Evolutionary conservation across 2,329 filamentous ascomycete species (phyloP).

Genomic region (Fusarium tupiense): DNA sequence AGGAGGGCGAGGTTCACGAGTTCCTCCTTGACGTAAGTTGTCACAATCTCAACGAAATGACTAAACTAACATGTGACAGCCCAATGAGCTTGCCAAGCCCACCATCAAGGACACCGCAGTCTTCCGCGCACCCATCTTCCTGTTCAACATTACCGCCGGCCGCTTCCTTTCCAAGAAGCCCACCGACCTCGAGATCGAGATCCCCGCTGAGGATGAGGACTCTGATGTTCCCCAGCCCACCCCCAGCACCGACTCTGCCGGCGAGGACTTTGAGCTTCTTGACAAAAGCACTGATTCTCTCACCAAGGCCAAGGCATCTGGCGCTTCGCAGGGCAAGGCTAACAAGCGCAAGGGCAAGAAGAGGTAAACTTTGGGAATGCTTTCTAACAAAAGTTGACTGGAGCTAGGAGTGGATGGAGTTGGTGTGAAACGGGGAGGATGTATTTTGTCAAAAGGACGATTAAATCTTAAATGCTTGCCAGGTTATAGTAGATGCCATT

Average conservation of each 20-base stretch:
- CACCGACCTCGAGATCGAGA: constrained; percentile 50
- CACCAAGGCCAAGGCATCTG: constrained; percentile 60
- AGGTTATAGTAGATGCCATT: constrained; percentile 13
- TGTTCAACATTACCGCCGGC: constrained; percentile 68
- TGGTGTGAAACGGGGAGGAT: constrained; percentile 7
- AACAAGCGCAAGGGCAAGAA: constrained; percentile 67
- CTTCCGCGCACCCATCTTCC: constrained; percentile 79
- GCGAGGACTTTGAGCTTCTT: constrained; percentile 70
- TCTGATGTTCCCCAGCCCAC: constrained; percentile 62
- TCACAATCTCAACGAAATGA: not conserved
- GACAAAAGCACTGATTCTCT: constrained; percentile 69
- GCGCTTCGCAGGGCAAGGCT: constrained; percentile 57
- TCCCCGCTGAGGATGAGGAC: constrained; percentile 55
- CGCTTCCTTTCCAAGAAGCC: constrained; percentile 57
- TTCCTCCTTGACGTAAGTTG: constrained; percentile 85
- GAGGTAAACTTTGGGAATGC: constrained; percentile 51
- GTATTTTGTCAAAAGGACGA: constrained; percentile 10
- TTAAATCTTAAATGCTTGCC: constrained; percentile 1
- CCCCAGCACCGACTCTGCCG: constrained; percentile 66
- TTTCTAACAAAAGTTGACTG: not conserved
- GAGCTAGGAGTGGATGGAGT: not conserved
- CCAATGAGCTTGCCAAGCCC: constrained; percentile 80
- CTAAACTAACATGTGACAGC: constrained; percentile 57
- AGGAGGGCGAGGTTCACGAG: constrained; percentile 84
- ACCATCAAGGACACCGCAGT: constrained; percentile 85